Percentiles rank a stretch among this genome's conserved stretches.
Conservation (phyloP, 2,329 filamentous ascomycete species). For the Colletotrichum siamense region DNA sequence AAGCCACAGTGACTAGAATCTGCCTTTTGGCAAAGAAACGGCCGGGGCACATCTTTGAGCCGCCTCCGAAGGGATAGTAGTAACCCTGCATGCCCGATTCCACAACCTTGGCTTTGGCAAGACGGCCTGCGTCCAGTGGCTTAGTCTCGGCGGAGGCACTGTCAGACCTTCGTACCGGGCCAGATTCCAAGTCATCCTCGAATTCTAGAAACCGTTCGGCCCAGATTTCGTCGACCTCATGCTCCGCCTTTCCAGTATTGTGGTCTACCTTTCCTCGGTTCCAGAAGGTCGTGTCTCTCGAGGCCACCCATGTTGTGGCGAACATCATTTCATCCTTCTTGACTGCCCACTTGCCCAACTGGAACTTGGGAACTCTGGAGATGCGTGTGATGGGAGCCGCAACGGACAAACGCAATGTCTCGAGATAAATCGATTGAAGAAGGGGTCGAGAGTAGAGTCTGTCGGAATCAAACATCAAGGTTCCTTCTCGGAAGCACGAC, state of each 20-base stretch:
- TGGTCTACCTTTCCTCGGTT: background rate
- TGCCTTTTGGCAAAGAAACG: background rate
- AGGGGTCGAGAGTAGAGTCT: background rate
- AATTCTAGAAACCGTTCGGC: background rate
- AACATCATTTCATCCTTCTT: background rate
- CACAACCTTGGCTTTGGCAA: background rate
- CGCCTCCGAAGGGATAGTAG: background rate
- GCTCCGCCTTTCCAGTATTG: background rate
- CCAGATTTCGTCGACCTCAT: background rate
- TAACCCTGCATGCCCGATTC: background rate
- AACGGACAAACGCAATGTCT: background rate
- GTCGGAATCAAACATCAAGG: background rate
- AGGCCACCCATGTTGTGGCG: background rate
- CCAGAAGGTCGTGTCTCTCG: background rate
- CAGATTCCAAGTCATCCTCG: background rate
- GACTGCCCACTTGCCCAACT: background rate
- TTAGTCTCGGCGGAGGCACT: background rate
- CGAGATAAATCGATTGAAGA: background rate
- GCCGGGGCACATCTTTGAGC: background rate
- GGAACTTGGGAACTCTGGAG: background rate
- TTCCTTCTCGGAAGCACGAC: background rate
- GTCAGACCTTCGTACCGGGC: background rate
- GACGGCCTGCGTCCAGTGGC: background rate
- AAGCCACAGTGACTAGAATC: background rate
- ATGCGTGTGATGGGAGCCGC: background rate